These are phyloP conservation scores for Camelina neglecta DNA, from an alignment of 345 rosid genomes.

Conservation along the genomic window DNA sequence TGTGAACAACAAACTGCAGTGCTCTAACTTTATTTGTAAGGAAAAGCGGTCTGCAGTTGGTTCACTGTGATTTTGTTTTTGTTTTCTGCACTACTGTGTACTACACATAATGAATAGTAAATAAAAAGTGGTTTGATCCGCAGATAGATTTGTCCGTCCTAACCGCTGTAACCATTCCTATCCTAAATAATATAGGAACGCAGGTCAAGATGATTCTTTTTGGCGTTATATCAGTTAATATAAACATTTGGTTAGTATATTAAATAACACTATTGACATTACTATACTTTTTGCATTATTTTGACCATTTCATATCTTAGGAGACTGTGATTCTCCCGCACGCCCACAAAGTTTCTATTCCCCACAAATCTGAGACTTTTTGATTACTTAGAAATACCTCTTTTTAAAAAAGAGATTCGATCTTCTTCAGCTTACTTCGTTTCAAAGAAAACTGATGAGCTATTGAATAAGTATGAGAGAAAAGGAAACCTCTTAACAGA, in stretches of 20 bases:
- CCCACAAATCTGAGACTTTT: slow-evolving; percentile 43
- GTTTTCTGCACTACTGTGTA: too few species aligned
- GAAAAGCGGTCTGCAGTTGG: too few species aligned
- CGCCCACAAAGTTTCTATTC: slow-evolving; percentile 50
- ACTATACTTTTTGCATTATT: slow-evolving; percentile 29
- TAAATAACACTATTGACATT: background rate
- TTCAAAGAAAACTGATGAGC: background rate
- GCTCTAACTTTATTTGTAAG: too few species aligned
- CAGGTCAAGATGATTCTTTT: slow-evolving; percentile 33
- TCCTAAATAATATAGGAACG: slow-evolving; percentile 24
- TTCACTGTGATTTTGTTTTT: too few species aligned
- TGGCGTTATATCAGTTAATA: slow-evolving; percentile 23
- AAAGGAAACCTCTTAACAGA: background rate
- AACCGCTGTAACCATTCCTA: too few species aligned
- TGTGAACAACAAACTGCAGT: too few species aligned
- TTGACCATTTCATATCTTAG: slow-evolving; percentile 46
- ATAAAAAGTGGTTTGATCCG: too few species aligned
- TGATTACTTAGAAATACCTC: slow-evolving; percentile 13
- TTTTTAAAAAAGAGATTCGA: slow-evolving; percentile 2
- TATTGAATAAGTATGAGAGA: slow-evolving; percentile 2
- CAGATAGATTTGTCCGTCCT: too few species aligned
- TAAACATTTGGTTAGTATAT: background rate
- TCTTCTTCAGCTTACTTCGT: slow-evolving; percentile 2
- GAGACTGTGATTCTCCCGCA: slow-evolving; percentile 51
- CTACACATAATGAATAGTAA: too few species aligned